These are phyloP conservation scores for Phytophthora syringae DNA, from an alignment of 352 stramenopile genomes.

Conservation along the genomic window DNA sequence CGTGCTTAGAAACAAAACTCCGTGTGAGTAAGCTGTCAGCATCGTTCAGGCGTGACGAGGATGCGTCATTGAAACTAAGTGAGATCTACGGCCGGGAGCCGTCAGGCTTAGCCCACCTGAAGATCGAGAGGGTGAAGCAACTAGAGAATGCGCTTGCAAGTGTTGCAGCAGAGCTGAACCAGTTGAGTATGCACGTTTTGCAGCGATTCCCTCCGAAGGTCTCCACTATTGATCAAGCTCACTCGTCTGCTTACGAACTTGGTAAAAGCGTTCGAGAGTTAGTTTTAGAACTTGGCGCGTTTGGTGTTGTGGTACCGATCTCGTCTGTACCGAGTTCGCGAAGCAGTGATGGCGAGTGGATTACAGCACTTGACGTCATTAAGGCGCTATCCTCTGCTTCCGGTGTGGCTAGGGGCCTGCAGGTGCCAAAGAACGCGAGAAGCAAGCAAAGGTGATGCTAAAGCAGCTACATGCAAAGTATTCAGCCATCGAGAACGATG, in stretches of 20 bases:
- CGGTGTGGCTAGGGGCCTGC: conserved; percentile 12
- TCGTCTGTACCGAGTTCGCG: neutral
- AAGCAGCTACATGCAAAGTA: conserved; percentile 44
- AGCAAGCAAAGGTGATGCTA: conserved; percentile 41
- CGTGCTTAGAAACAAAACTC: conserved; percentile 42
- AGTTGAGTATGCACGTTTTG: conserved; percentile 20
- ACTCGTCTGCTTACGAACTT: conserved; percentile 13
- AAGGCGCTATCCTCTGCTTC: conserved; percentile 28
- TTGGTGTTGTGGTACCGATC: conserved; percentile 40
- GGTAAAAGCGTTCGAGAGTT: conserved; percentile 25
- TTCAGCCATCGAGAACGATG: conserved; percentile 32
- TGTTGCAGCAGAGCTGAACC: conserved; percentile 23
- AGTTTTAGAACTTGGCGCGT: conserved; percentile 43
- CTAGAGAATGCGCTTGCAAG: conserved; percentile 29
- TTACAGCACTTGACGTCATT: conserved; percentile 36
- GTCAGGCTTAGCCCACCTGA: conserved; percentile 24
- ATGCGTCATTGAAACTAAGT: conserved; percentile 17
- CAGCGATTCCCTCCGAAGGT: conserved; percentile 7
- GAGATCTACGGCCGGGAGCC: conserved; percentile 24
- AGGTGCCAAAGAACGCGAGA: conserved; percentile 43
- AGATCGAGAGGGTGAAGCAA: conserved; percentile 26
- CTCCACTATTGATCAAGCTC: conserved; percentile 3
- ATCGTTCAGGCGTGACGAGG: conserved; percentile 29
- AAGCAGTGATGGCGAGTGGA: neutral
- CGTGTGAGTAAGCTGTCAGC: conserved; percentile 33